A percentile compares a stretch with the other conserved stretches of the same genome.
Evolutionary conservation across 2,329 filamentous ascomycete genomes (phyloP).

Genomic region (Fusarium euwallaceae): DNA sequence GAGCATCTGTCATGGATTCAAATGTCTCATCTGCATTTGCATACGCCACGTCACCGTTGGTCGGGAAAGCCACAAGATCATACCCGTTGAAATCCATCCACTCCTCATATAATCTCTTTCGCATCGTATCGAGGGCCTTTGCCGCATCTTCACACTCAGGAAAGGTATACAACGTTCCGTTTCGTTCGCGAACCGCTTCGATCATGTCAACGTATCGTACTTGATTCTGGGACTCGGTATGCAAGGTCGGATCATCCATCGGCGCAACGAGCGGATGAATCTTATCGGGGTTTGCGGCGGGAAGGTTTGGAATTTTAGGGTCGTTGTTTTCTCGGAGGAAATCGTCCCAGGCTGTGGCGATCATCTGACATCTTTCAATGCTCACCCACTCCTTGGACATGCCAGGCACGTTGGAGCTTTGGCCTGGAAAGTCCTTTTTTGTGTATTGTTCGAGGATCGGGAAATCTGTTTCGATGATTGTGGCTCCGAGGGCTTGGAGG

Average conservation of each 20-base stretch:
- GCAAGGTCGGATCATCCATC: neutral
- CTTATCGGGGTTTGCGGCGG: neutral
- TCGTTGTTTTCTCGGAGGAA: neutral
- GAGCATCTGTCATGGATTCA: slow-evolving; percentile 18
- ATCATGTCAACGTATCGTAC: slow-evolving; percentile 2
- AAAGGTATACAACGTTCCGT: neutral
- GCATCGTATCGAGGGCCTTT: neutral
- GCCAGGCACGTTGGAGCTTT: slow-evolving; percentile 12
- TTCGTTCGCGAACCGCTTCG: neutral
- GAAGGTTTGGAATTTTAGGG: neutral
- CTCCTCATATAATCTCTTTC: neutral
- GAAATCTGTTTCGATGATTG: slow-evolving; percentile 53
- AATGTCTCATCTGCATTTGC: neutral
- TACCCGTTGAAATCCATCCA: neutral
- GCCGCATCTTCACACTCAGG: neutral
- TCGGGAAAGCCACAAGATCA: slow-evolving; percentile 2
- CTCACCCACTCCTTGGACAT: slow-evolving; percentile 20
- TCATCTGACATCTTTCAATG: slow-evolving; percentile 24
- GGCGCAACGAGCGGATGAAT: neutral
- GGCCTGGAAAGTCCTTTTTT: slow-evolving; percentile 24
- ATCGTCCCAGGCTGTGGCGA: slow-evolving; percentile 18
- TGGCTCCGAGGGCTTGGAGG: slow-evolving; percentile 57
- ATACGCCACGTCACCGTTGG: neutral
- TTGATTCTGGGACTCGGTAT: neutral
- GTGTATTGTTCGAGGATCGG: slow-evolving; percentile 32